phyloP scores from a whole-genome alignment of 345 rosid genomes.

The Erysimum cheiranthoides region DNA sequence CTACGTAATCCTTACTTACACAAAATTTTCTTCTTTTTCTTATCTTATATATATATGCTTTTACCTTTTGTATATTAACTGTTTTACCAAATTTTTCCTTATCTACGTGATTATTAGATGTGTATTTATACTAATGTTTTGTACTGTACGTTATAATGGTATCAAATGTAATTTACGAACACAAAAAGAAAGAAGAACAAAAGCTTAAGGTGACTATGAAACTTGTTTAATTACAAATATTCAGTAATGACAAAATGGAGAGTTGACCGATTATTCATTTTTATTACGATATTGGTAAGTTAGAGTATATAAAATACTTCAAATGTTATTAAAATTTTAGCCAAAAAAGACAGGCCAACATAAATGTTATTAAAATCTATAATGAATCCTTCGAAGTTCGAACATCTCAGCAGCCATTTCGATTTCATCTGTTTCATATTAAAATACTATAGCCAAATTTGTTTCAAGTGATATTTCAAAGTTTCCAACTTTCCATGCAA shows the following conservation, averaged over 20 bases:
- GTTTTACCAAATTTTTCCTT: constrained; percentile 2
- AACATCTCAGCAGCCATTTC: constrained; percentile 2
- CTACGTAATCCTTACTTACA: background rate
- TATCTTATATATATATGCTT: background rate
- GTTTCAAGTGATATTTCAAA: no score
- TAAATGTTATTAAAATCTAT: background rate
- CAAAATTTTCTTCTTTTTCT: background rate
- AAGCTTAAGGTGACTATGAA: background rate
- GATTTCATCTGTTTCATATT: background rate
- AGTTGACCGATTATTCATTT: constrained; percentile 15
- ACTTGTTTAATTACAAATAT: background rate
- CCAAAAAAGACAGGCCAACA: constrained; percentile 16
- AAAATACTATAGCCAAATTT: background rate
- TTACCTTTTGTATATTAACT: background rate
- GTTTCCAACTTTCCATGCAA: no score
- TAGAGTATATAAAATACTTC: background rate
- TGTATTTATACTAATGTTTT: constrained; percentile 16
- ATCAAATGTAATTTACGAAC: no score
- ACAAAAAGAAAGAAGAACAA: no score
- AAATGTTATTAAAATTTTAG: background rate
- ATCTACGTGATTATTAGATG: background rate
- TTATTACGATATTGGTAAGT: background rate
- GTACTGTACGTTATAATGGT: background rate
- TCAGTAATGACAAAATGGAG: constrained; percentile 22
- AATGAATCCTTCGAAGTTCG: background rate